phyloP scores from a whole-genome alignment of 1,284 basidiomycete species.

The Pholiota adiposa region DNA sequence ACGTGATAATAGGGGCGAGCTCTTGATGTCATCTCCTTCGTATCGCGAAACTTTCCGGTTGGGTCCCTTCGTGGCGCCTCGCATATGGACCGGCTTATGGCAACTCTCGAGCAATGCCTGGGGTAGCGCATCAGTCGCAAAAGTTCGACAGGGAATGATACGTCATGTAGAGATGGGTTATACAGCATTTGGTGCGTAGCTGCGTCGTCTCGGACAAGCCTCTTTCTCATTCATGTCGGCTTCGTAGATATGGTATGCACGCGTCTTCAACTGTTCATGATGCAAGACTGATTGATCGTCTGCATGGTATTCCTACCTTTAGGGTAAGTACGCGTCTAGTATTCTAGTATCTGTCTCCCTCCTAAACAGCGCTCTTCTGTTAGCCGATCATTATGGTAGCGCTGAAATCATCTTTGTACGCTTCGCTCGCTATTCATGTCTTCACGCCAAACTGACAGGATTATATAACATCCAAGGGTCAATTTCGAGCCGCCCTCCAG shows the following conservation, averaged over 20 bases:
- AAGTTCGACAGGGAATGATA: conserved; percentile 70
- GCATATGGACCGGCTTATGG: conserved; percentile 81
- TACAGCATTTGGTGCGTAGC: conserved; percentile 68
- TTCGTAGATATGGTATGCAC: conserved; percentile 58
- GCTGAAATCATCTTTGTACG: conserved; percentile 79
- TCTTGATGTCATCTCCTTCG: conserved; percentile 17
- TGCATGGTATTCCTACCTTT: conserved; percentile 1
- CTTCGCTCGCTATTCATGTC: conserved; percentile 4
- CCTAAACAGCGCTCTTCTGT: conserved; percentile 8
- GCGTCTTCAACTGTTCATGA: not conserved
- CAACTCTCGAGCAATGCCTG: conserved; percentile 83
- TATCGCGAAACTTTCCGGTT: conserved; percentile 58
- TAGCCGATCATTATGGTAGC: conserved; percentile 84
- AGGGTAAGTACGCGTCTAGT: conserved; percentile 29
- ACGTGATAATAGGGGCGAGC: not conserved
- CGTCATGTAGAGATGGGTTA: conserved; percentile 68
- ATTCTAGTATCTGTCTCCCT: not conserved
- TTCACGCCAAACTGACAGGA: conserved; percentile 15
- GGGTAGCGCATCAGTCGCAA: conserved; percentile 71
- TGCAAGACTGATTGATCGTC: not conserved
- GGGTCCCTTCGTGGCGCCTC: conserved; percentile 63
- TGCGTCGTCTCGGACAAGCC: conserved; percentile 2
- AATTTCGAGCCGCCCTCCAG: conserved; percentile 57
- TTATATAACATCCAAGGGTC: conserved; percentile 56
- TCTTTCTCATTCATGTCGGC: conserved; percentile 11